Conservation (phyloP, 139 green algal genomes). For the Micractinium conductrix region DNA sequence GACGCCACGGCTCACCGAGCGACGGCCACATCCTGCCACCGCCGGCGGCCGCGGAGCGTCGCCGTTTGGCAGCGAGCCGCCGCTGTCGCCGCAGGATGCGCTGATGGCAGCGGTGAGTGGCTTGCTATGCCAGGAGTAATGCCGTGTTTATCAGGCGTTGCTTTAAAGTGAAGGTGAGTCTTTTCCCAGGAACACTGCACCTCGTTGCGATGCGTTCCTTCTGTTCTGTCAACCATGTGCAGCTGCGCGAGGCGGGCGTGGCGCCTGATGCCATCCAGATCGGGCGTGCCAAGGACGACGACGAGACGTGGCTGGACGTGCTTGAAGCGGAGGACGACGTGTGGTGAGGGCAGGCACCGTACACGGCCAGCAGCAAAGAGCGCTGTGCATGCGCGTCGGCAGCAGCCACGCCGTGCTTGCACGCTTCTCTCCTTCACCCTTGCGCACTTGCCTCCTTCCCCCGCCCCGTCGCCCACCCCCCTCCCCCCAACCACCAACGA, state of each 20-base stretch:
- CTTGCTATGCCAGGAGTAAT: no score
- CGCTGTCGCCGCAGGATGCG: constrained; percentile 1
- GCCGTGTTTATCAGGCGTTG: neutral
- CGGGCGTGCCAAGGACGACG: neutral
- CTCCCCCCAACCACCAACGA: no score
- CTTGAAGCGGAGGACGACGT: constrained; percentile 16
- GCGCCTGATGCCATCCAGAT: constrained; percentile 13
- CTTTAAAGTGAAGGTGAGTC: no score
- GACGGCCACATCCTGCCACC: neutral
- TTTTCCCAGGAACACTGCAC: neutral
- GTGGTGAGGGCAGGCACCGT: no score
- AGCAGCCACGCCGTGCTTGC: no score
- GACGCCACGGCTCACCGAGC: neutral
- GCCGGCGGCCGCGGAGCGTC: neutral
- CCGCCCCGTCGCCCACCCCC: no score
- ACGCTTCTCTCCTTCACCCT: no score
- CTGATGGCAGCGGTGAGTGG: constrained; percentile 14
- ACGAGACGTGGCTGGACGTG: constrained; percentile 6
- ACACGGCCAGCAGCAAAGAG: no score
- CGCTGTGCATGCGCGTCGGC: no score
- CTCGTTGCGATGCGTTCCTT: neutral
- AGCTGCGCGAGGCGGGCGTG: constrained; percentile 12
- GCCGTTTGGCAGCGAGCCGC: neutral
- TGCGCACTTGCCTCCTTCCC: no score
- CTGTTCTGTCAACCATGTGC: no score